phyloP scores from a whole-genome alignment of 2,329 filamentous ascomycete genomes.

The Zalaria sp. region DNA sequence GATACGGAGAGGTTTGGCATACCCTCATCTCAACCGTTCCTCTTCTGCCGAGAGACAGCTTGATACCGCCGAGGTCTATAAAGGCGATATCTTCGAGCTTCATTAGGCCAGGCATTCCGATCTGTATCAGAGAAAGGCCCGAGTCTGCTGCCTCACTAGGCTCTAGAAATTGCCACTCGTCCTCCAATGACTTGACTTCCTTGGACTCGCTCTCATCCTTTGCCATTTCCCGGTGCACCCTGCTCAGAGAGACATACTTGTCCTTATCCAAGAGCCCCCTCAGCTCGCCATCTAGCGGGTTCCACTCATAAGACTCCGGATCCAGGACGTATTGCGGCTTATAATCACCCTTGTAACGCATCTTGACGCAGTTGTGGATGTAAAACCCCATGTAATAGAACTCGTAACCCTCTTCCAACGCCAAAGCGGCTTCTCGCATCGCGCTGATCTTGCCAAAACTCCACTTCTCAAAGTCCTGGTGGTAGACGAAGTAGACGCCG shows the following conservation, averaged over 20 bases:
- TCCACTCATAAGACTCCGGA: conserved; percentile 30
- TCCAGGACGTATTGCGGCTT: conserved; percentile 61
- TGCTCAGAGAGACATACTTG: conserved; percentile 36
- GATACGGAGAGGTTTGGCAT: conserved; percentile 6
- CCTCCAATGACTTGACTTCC: not conserved
- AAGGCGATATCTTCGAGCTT: conserved; percentile 30
- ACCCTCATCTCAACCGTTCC: conserved; percentile 20
- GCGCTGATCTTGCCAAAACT: conserved; percentile 65
- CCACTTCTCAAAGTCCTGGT: conserved; percentile 56
- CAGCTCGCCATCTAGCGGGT: conserved; percentile 17
- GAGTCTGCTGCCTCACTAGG: conserved; percentile 19
- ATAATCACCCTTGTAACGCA: conserved; percentile 76
- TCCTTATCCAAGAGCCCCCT: conserved; percentile 35
- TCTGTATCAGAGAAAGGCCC: conserved; percentile 39
- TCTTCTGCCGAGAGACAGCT: conserved; percentile 31
- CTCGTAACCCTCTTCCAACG: conserved; percentile 52
- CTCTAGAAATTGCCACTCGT: not conserved
- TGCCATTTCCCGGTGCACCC: conserved; percentile 14
- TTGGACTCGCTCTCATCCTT: not conserved
- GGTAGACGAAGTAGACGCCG: conserved; percentile 72
- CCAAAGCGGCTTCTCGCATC: conserved; percentile 56
- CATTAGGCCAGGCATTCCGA: conserved; percentile 54
- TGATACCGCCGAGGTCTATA: conserved; percentile 46
- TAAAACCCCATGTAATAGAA: conserved; percentile 81
- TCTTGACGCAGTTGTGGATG: conserved; percentile 68